A percentile compares a stretch with the other conserved stretches of the same genome.
phyloP scores from a whole-genome alignment of 371 early-diverging fungal genomes.

The Circinella minor region DNA sequence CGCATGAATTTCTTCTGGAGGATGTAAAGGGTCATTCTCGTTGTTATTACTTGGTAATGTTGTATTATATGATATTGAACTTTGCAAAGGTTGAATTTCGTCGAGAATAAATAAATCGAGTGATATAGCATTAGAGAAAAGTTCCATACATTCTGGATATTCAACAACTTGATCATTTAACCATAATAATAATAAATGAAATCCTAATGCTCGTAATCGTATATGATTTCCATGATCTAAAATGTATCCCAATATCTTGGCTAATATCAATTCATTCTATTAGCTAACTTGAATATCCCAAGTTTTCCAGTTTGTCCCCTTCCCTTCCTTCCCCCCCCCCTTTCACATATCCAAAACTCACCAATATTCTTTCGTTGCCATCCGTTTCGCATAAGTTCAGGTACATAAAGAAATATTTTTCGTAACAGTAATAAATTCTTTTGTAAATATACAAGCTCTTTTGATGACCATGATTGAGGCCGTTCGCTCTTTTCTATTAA shows the following conservation, averaged over 20 bases:
- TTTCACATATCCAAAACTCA: constrained; percentile 16
- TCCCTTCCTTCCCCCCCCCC: too few species aligned
- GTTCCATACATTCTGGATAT: constrained; percentile 62
- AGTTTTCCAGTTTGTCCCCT: too few species aligned
- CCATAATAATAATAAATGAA: constrained; percentile 76
- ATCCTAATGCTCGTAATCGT: constrained; percentile 72
- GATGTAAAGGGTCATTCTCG: constrained; percentile 17
- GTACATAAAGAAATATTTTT: constrained; percentile 70
- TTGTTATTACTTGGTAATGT: not conserved
- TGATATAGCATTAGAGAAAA: constrained; percentile 70
- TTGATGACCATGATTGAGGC: constrained; percentile 59
- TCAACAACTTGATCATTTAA: constrained; percentile 70
- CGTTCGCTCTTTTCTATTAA: constrained; percentile 47
- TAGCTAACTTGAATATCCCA: too few species aligned
- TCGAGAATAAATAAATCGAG: constrained; percentile 72
- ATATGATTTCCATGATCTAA: constrained; percentile 73
- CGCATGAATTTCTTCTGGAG: constrained; percentile 35
- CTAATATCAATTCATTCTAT: constrained; percentile 23
- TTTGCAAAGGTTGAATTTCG: constrained; percentile 41
- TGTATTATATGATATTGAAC: constrained; percentile 16
- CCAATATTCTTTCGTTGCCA: constrained; percentile 75
- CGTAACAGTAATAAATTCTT: constrained; percentile 67
- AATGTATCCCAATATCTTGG: constrained; percentile 55
- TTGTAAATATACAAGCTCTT: constrained; percentile 70
- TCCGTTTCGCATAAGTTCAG: constrained; percentile 72